These are phyloP conservation scores for Graphium sp. DNA, from an alignment of 2,329 filamentous ascomycete species.

Conservation along the genomic window DNA sequence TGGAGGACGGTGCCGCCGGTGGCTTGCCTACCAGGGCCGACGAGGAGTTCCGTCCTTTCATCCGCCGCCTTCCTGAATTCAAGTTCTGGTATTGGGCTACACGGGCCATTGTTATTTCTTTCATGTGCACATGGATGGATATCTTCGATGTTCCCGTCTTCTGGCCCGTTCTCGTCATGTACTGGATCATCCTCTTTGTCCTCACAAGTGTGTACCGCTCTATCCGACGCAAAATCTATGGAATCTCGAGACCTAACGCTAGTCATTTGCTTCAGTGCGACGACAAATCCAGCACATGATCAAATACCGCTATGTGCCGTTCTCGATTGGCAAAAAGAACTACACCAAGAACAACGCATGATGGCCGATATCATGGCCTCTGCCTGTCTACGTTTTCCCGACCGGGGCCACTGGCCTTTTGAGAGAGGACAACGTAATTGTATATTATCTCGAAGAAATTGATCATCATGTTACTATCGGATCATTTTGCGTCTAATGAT, in stretches of 20 bases:
- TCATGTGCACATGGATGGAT: slow-evolving; percentile 81
- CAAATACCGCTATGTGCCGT: slow-evolving; percentile 97
- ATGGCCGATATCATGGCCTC: too few relatives aligned
- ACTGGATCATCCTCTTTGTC: slow-evolving; percentile 94
- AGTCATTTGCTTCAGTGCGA: slow-evolving; percentile 50
- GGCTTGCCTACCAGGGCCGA: slow-evolving; percentile 86
- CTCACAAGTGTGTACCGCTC: slow-evolving; percentile 64
- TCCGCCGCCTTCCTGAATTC: slow-evolving; percentile 90
- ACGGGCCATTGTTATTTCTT: slow-evolving; percentile 66
- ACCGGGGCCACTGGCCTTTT: too few relatives aligned
- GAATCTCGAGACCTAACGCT: slow-evolving; percentile 3
- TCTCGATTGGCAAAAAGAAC: slow-evolving; percentile 76
- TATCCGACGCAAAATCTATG: too few relatives aligned
- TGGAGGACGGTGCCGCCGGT: slow-evolving; percentile 78
- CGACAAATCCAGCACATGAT: slow-evolving; percentile 99
- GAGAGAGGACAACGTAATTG: too few relatives aligned
- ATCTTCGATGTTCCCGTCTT: slow-evolving; percentile 96
- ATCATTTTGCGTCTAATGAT: too few relatives aligned
- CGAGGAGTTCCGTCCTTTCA: slow-evolving; percentile 96
- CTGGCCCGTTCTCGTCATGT: slow-evolving; percentile 96
- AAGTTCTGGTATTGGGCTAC: slow-evolving; percentile 99
- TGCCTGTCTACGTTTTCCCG: too few relatives aligned
- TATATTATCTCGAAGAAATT: too few relatives aligned
- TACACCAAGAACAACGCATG: slow-evolving; percentile 49
- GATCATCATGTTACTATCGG: too few relatives aligned